Conservation (phyloP, 2,329 filamentous ascomycete genomes). For the Fusarium sp. region DNA sequence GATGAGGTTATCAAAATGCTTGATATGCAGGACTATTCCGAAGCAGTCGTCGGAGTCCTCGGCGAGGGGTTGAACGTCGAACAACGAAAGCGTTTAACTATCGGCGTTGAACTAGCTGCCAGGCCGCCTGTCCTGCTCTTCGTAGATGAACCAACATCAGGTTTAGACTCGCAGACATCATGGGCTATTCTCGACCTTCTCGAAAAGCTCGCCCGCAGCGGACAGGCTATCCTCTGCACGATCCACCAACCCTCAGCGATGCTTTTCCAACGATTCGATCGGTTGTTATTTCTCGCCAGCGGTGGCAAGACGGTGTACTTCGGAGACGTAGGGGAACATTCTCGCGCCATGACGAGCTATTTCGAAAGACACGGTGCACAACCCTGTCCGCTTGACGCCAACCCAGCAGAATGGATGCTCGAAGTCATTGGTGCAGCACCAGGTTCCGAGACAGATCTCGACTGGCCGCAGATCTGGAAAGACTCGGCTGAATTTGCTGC, state of each 20-base stretch:
- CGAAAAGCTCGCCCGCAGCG: constrained; percentile 66
- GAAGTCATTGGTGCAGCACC: constrained; percentile 73
- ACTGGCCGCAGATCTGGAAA: constrained; percentile 75
- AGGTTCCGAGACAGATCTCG: constrained; percentile 71
- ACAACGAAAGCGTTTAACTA: constrained; percentile 71
- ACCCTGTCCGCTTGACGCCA: constrained; percentile 75
- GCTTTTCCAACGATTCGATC: constrained; percentile 70
- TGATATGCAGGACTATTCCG: constrained; percentile 90
- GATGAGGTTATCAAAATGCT: constrained; percentile 91
- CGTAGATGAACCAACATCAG: constrained; percentile 68
- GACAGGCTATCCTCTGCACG: constrained; percentile 64
- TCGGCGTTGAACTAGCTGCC: constrained; percentile 67
- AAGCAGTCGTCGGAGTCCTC: constrained; percentile 90
- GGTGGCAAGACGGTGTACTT: constrained; percentile 76
- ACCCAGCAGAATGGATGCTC: constrained; percentile 87
- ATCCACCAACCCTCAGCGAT: constrained; percentile 66
- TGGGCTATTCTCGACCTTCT: constrained; percentile 71
- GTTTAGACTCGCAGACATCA: constrained; percentile 70
- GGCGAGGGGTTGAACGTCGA: constrained; percentile 85
- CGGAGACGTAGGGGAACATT: constrained; percentile 71
- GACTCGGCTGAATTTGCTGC: constrained; percentile 60
- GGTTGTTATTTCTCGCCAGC: constrained; percentile 69
- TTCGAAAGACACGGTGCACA: constrained; percentile 76
- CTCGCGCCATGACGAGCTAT: constrained; percentile 66
- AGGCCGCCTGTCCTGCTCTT: constrained; percentile 69